phyloP scores from a whole-genome alignment of 345 rosid genomes.

The Barbarea vulgaris region DNA sequence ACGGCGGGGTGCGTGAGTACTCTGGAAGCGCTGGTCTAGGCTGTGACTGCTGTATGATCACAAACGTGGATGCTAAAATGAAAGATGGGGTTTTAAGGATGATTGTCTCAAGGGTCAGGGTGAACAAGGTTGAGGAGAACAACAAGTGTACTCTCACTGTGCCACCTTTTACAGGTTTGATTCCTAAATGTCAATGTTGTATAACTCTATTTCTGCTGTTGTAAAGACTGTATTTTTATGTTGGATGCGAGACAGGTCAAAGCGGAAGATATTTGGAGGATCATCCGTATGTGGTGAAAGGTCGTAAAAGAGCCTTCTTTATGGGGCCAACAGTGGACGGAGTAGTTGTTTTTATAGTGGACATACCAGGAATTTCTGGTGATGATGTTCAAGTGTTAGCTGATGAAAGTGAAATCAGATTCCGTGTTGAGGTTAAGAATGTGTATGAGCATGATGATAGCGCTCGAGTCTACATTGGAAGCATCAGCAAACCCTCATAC shows the following conservation, averaged over 20 bases:
- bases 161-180: slow-evolving; percentile 29
- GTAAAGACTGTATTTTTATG: not conserved
- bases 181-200: not conserved
- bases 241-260: not conserved
- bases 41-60: slow-evolving; percentile 40
- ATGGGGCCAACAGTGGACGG: not conserved
- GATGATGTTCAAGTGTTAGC: slow-evolving; percentile 3
- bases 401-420: not conserved
- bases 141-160: slow-evolving; percentile 20
- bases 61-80: too few relatives aligned
- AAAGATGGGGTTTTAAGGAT: slow-evolving; percentile 34
- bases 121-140: not conserved
- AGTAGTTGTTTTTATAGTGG: not conserved
- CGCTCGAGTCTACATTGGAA: too few relatives aligned
- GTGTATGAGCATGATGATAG: too few relatives aligned
- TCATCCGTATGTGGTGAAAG: slow-evolving; percentile 25
- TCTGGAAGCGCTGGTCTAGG: slow-evolving; percentile 23
- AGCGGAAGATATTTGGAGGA: not conserved
- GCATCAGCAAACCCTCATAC: too few relatives aligned
- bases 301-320: not conserved
- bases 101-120: slow-evolving; percentile 31
- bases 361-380: slow-evolving; percentile 7
- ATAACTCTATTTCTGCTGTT: not conserved
- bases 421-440: slow-evolving; percentile 3
- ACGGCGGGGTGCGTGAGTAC: slow-evolving; percentile 2